These are phyloP conservation scores for Penicillium sp. DNA, from an alignment of 2,329 filamentous ascomycete species.

Conservation along the genomic window DNA sequence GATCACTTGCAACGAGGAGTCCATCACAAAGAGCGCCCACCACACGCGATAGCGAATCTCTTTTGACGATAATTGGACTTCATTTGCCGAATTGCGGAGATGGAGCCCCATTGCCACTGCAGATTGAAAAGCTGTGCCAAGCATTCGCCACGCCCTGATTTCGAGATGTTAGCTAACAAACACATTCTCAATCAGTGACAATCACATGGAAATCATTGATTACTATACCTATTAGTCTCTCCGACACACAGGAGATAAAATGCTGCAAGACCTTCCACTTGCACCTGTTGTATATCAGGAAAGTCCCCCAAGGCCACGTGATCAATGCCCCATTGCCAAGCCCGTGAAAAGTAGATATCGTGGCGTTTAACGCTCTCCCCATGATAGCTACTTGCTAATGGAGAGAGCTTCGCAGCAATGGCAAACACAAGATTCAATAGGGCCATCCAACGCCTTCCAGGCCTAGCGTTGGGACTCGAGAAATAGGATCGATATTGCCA, in stretches of 20 bases:
- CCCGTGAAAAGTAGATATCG: conserved; percentile 49
- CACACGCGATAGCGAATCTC: neutral
- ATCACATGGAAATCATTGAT: neutral
- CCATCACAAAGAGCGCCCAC: neutral
- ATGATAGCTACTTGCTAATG: conserved; percentile 36
- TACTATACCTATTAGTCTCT: conserved; percentile 49
- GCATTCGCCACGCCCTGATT: neutral
- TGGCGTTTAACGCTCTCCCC: conserved; percentile 41
- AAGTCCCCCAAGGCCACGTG: conserved; percentile 45
- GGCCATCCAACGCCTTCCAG: conserved; percentile 49
- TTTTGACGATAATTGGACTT: neutral
- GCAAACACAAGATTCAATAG: conserved; percentile 54
- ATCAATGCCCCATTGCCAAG: conserved; percentile 48
- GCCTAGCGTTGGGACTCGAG: conserved; percentile 37
- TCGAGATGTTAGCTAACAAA: neutral
- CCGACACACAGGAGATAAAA: conserved; percentile 49
- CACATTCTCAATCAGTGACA: neutral
- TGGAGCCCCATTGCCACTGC: neutral
- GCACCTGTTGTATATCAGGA: conserved; percentile 52
- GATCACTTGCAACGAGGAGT: neutral
- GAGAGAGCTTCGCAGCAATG: conserved; percentile 47
- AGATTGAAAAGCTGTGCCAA: neutral
- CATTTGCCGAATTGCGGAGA: neutral
- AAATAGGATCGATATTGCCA: conserved; percentile 48
- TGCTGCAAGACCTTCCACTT: conserved; percentile 49